Evolutionary conservation across 495 filamentous ascomycete genomes (phyloP).

Genomic region (Lasiosphaeriaceae sp.): DNA sequence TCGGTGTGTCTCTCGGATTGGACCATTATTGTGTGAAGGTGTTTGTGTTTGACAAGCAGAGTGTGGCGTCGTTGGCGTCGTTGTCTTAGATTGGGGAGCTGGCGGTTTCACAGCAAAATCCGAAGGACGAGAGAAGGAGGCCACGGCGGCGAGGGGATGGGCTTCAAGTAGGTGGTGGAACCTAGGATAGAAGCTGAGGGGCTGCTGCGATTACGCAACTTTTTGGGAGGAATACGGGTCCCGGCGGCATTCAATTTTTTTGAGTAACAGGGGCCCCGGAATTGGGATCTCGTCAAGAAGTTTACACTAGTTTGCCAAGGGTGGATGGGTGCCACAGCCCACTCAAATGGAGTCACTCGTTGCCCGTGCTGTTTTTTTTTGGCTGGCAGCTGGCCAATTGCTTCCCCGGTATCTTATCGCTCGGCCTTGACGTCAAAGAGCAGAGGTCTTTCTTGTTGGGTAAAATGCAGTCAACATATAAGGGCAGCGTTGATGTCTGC

Average conservation of each 20-base stretch:
- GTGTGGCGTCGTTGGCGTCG: too few relatives aligned
- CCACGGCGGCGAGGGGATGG: not conserved
- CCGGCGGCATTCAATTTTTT: not conserved
- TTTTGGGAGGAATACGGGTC: not conserved
- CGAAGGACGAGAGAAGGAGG: not conserved
- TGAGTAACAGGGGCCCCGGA: not conserved
- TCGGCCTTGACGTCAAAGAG: constrained; percentile 3
- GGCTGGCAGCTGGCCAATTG: not conserved
- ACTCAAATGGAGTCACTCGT: too few relatives aligned
- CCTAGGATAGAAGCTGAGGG: not conserved
- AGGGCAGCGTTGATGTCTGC: too few relatives aligned
- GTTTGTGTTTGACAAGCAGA: too few relatives aligned
- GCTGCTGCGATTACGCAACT: not conserved
- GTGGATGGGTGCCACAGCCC: too few relatives aligned
- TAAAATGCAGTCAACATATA: too few relatives aligned
- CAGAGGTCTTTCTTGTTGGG: too few relatives aligned
- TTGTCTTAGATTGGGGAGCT: too few relatives aligned
- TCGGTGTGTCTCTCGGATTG: constrained; percentile 13
- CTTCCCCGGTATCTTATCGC: constrained; percentile 25
- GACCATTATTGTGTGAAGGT: constrained; percentile 11
- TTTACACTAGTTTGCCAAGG: too few relatives aligned
- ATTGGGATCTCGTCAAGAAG: too few relatives aligned
- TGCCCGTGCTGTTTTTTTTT: not conserved
- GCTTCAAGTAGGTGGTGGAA: not conserved
- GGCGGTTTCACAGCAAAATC: too few relatives aligned